These are phyloP conservation scores for Apiotrichum domesticum DNA, from an alignment of 1,284 basidiomycete genomes.

Conservation along the genomic window DNA sequence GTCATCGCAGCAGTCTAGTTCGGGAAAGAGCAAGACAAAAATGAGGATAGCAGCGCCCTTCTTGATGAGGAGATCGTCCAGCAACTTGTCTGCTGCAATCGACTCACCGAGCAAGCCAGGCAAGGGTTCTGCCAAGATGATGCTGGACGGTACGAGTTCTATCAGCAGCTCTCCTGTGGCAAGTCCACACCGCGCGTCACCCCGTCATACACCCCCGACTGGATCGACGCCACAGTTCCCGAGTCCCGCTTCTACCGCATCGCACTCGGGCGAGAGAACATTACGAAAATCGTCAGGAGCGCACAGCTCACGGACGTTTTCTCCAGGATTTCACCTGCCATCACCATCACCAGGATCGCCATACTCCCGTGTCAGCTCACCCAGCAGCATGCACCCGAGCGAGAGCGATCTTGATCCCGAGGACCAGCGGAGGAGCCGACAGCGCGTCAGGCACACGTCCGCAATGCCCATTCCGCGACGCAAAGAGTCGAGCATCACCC, in stretches of 20 bases:
- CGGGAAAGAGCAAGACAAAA: slow-evolving; percentile 1
- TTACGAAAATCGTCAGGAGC: background rate
- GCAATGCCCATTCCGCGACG: slow-evolving; percentile 20
- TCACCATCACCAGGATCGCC: slow-evolving; percentile 36
- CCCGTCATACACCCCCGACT: too few species aligned
- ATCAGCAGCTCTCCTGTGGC: too few species aligned
- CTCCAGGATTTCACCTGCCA: slow-evolving; percentile 38
- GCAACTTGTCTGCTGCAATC: slow-evolving; percentile 20
- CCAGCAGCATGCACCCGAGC: background rate
- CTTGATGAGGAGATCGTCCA: slow-evolving; percentile 30
- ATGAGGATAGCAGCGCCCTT: slow-evolving; percentile 1
- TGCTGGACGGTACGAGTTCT: background rate
- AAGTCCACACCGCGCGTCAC: too few species aligned
- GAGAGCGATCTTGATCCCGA: slow-evolving; percentile 28
- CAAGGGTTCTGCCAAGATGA: background rate
- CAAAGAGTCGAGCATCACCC: background rate
- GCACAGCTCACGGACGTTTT: slow-evolving; percentile 22
- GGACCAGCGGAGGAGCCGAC: background rate
- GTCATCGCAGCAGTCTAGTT: slow-evolving; percentile 2
- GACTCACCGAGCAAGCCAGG: slow-evolving; percentile 6
- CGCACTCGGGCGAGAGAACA: background rate
- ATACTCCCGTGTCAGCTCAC: slow-evolving; percentile 12
- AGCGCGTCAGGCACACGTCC: slow-evolving; percentile 24
- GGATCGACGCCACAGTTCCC: background rate
- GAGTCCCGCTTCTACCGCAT: background rate